Evolutionary conservation across 2,329 filamentous ascomycete species (phyloP).

Genomic region (Grosmannia clavigera): DNA sequence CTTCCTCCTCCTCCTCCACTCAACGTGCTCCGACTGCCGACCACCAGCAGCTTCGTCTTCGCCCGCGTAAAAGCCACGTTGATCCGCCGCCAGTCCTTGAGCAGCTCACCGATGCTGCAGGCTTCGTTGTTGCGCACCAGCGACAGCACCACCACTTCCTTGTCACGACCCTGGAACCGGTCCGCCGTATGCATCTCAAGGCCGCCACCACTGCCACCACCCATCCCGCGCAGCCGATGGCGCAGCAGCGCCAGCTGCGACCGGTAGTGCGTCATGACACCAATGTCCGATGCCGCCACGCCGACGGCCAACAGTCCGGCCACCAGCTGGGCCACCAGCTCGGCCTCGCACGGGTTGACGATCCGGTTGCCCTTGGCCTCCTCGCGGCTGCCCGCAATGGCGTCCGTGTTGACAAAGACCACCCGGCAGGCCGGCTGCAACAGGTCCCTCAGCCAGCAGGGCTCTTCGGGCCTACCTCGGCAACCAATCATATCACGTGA

Average conservation of each 20-base stretch:
- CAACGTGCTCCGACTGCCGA: constrained; percentile 73
- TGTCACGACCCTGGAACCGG: constrained; percentile 92
- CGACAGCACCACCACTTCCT: constrained; percentile 78
- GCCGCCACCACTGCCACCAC: not conserved
- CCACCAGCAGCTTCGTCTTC: constrained; percentile 77
- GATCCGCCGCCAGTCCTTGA: constrained; percentile 84
- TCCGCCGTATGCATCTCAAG: constrained; percentile 96
- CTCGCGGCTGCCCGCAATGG: constrained; percentile 55
- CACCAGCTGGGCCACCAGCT: constrained; percentile 67
- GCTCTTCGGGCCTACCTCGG: not conserved
- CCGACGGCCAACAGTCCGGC: constrained; percentile 65
- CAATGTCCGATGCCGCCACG: constrained; percentile 63
- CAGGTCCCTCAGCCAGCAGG: constrained; percentile 68
- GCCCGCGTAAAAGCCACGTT: constrained; percentile 94
- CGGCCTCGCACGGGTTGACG: constrained; percentile 75
- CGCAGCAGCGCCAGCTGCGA: constrained; percentile 79
- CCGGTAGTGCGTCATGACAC: constrained; percentile 94
- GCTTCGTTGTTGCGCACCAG: constrained; percentile 80
- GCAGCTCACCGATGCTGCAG: constrained; percentile 73
- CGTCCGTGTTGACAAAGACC: constrained; percentile 82
- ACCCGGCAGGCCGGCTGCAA: constrained; percentile 61
- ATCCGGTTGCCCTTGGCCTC: constrained; percentile 72
- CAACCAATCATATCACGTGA: too few relatives aligned
- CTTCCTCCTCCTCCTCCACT: constrained; percentile 8
- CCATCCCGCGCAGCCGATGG: constrained; percentile 47